A percentile compares a stretch with the other conserved stretches of the same genome.
These are phyloP conservation scores for Coccomyxa subellipsoidea DNA, from an alignment of 163 green algal genomes.

Conservation along the genomic window DNA sequence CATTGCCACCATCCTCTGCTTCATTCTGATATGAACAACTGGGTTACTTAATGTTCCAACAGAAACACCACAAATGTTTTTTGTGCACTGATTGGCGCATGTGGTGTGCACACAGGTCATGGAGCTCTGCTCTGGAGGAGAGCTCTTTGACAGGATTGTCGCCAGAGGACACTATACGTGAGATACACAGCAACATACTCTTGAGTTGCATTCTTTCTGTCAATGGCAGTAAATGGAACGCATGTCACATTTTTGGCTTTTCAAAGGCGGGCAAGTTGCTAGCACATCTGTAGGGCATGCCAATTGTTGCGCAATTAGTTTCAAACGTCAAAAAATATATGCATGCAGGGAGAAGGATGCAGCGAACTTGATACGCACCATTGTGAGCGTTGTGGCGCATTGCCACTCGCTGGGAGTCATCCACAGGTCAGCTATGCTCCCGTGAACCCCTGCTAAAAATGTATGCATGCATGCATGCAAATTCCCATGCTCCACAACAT, in stretches of 20 bases:
- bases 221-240: too few relatives aligned
- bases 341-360: constrained; percentile 75
- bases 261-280: too few relatives aligned
- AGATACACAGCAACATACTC: background rate
- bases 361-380: constrained; percentile 73
- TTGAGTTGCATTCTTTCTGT: too few relatives aligned
- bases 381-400: constrained; percentile 83
- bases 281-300: background rate
- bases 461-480: background rate
- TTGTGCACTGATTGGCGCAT: too few relatives aligned
- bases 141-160: constrained; percentile 90
- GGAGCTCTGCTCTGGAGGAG: constrained; percentile 85
- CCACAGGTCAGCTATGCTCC: constrained; percentile 47
- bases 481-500: too few relatives aligned
- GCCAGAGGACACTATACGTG: constrained; percentile 70
- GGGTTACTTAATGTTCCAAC: too few relatives aligned
- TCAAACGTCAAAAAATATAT: background rate
- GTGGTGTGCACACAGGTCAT: constrained; percentile 58
- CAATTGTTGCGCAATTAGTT: background rate
- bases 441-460: background rate
- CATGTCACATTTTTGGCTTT: too few relatives aligned
- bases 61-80: too few relatives aligned
- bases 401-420: constrained; percentile 91
- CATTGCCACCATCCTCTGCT: too few relatives aligned
- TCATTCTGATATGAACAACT: too few relatives aligned